Evolutionary conservation across 2,329 filamentous ascomycete species (phyloP), one percentile per base, ranked within the genome.

Genomic region (Geoglossum cookeanum): DNA sequence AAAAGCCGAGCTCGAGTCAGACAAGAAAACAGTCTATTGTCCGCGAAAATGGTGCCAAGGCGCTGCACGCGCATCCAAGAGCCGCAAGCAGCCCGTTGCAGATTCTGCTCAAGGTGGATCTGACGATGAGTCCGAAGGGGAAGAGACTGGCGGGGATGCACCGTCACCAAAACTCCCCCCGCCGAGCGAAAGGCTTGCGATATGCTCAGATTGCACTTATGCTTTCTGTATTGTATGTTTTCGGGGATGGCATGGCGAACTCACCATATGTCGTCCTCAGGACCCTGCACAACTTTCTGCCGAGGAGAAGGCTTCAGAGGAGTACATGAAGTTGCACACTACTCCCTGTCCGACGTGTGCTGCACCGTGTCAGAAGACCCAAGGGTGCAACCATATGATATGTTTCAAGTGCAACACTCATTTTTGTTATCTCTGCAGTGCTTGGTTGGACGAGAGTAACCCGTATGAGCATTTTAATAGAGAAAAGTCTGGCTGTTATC

Each of bases 341-440:
- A 88, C 88, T 9, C 82, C 85, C 1, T 98, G 92, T 66, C 90
- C 92, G 9, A 91, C 88, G 3, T 98, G 92, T 71, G 80, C 76
- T 33, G 83, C 85, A 0, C 87, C 87, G 0, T 84, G 84, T 27
- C 87, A 95, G 67, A 98, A 98, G 74, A 87, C 85, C 1, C 82
- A 87, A 65, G 92, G 92, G 44, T 98, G 92, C 75, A 96, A 96
- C 69, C 90, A 96, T 70, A 97, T 97, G 89, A 86, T 84, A 55
- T 96, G 91, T 70, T 87, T 84, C 68, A 83, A 87, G 61, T 98
- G 92, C 73, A 77, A 84, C 55, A 85, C 87, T 1, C 91, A 97
- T 68, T 97, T 96, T 68, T 98, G 92, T 72, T 97, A 97, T 63
- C 77, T 97, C 1, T 97, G 92, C 66, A 84, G 85, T 0, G 78